Conservation (phyloP, 345 rosid genomes). For the Iberis pinnata region DNA sequence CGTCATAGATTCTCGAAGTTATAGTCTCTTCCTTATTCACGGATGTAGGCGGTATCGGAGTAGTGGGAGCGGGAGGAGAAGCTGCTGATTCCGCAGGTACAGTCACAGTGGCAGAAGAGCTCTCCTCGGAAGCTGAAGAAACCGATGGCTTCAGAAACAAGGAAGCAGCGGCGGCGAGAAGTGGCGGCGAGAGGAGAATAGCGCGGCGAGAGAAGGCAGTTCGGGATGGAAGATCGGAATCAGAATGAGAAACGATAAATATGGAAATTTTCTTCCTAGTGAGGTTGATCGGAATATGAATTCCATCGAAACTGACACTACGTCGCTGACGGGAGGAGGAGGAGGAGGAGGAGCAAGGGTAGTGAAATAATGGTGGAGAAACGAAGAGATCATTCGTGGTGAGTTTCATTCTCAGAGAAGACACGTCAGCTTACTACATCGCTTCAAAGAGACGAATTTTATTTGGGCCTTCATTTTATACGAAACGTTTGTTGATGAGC, state of each 20-base stretch:
- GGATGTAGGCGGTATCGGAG: constrained; percentile 17
- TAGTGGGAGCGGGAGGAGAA: constrained; percentile 12
- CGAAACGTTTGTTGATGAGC: too few species aligned
- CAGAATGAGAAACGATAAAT: constrained; percentile 14
- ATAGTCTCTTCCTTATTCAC: constrained; percentile 28
- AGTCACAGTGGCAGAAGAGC: constrained; percentile 1
- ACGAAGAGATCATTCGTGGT: constrained; percentile 21
- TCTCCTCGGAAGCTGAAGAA: constrained; percentile 22
- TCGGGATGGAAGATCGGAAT: constrained; percentile 13
- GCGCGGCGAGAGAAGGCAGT: constrained; percentile 27
- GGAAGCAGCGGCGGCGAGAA: constrained; percentile 24
- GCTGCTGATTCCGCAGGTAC: constrained; percentile 2
- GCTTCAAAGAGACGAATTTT: too few species aligned
- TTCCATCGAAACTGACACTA: constrained; percentile 12
- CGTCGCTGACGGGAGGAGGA: constrained; percentile 12
- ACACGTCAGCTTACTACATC: constrained; percentile 23
- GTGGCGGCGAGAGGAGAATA: constrained; percentile 29
- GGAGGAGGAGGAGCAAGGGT: constrained; percentile 17
- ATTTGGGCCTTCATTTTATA: too few species aligned
- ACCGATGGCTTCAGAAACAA: constrained; percentile 16
- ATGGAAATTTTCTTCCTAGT: background rate
- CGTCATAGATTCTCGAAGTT: constrained; percentile 70
- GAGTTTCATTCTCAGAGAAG: constrained; percentile 23
- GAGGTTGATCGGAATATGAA: constrained; percentile 17
- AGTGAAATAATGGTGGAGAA: constrained; percentile 20